Base-by-base conservation (phyloP, 352 stramenopile species). In the Phytophthora syringae region DNA sequence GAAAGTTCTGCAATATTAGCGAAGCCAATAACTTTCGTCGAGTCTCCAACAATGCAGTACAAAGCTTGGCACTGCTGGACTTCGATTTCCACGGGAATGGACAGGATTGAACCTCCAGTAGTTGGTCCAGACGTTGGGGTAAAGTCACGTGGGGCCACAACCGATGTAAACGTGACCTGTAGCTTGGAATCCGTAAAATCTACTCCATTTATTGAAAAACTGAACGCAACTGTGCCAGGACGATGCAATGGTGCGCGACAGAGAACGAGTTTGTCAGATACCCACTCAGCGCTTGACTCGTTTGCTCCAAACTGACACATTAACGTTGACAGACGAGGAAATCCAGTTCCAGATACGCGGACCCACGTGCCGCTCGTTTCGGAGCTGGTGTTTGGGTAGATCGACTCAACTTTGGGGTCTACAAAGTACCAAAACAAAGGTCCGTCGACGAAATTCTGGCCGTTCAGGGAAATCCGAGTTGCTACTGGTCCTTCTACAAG, bases 161-260 rank as follows among this genome's bases (percentile, higher is more conserved):
- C 30, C 20, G 44, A 22, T n/a, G 61, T 60, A 53, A 76, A 88
- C 16, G 20, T 53, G 10, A 90, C 77, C 5, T 45, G 47, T 5
- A 80, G 25, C 0, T 50, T 44, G 3, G 73, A 74, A 5, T 73
- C 40, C 12, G 81, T 53, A 21, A 79, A 65, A 47, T 91, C 79
- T 3, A 84, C 48, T n/a, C 68, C 77, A 36, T 93, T 90, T 1
- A 83, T 53, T 4, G 84, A 86, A 52, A 93, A 77, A 0, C 56
- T 47, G 28, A 87, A 60, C 13, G 37, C n/a, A 34, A 80, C 57
- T 39, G 15, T 60, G 12, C 58, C 60, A 11, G 56, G 52, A 18
- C 37, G 42, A 58, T 80, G 72, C 13, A 40, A 7, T 39, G 80
- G 77, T 4, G 71, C 51, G 0, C 42, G 56, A 32, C 75, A 86